Conservation (phyloP, 2,329 filamentous ascomycete species). For the Pseudofabraea citricarpa region DNA sequence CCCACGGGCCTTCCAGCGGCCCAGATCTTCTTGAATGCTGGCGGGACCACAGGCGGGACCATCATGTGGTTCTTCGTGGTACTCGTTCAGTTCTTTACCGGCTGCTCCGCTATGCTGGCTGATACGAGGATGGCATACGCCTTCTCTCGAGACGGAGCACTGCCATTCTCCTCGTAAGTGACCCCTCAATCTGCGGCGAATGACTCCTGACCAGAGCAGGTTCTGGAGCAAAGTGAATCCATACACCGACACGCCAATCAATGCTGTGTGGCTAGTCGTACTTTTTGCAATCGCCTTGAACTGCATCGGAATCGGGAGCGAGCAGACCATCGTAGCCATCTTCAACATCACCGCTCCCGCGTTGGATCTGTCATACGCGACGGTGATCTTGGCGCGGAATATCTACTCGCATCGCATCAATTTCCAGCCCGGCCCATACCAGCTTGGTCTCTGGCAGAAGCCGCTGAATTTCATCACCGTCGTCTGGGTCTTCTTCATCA, state of each 20-base stretch:
- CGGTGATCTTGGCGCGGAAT: constrained; percentile 49
- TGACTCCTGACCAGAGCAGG: constrained; percentile 26
- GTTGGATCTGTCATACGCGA: constrained; percentile 49
- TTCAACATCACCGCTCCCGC: constrained; percentile 49
- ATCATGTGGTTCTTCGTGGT: constrained; percentile 59
- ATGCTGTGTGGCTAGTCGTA: constrained; percentile 61
- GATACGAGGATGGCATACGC: constrained; percentile 60
- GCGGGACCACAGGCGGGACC: constrained; percentile 49
- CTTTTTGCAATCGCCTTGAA: constrained; percentile 47
- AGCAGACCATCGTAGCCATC: constrained; percentile 45
- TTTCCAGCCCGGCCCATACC: constrained; percentile 43
- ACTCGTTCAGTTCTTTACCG: constrained; percentile 61
- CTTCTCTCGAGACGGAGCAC: constrained; percentile 52
- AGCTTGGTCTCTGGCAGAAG: constrained; percentile 49
- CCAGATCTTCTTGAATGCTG: constrained; percentile 55
- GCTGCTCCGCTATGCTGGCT: constrained; percentile 58
- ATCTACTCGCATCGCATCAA: constrained; percentile 15
- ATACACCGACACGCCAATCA: constrained; percentile 52
- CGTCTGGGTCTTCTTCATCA: constrained; percentile 59
- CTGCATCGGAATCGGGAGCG: constrained; percentile 45
- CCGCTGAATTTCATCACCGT: constrained; percentile 51
- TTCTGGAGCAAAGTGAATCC: constrained; percentile 48
- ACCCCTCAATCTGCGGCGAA: too few species aligned
- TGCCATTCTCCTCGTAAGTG: constrained; percentile 52
- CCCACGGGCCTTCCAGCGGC: constrained; percentile 58